A percentile compares a stretch with the other conserved stretches of the same genome.
These are phyloP conservation scores for Cyclospora cayetanensis DNA, from an alignment of 169 alveolate species.

Conservation along the genomic window DNA sequence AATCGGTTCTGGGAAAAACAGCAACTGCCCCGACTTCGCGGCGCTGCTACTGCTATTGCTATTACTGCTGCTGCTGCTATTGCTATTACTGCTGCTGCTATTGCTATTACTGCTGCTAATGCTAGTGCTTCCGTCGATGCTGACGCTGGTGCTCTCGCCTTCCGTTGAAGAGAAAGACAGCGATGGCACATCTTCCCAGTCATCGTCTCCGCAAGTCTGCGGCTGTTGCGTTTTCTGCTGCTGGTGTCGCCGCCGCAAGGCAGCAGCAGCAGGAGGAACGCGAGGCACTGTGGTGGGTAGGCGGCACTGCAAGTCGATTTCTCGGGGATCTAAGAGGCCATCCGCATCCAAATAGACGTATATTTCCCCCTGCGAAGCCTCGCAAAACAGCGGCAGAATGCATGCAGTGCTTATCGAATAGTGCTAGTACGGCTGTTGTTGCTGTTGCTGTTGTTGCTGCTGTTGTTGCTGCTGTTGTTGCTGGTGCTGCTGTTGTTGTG, in stretches of 20 bases:
- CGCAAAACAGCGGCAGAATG: background rate
- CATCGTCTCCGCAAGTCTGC: background rate
- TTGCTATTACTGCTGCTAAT: background rate
- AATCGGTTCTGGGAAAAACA: background rate
- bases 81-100: background rate
- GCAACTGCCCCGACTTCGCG: background rate
- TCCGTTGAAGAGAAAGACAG: background rate
- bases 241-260: background rate
- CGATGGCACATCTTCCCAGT: background rate
- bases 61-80: background rate
- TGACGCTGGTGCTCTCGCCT: background rate
- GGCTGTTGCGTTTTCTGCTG: background rate
- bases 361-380: slow-evolving; percentile 14
- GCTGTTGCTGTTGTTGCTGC: background rate
- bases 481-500: too few species aligned
- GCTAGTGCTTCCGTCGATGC: background rate
- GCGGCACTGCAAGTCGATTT: slow-evolving; percentile 3
- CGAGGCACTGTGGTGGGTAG: background rate
- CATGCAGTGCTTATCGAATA: background rate
- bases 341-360: slow-evolving; percentile 56
- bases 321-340: slow-evolving; percentile 41
- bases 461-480: background rate
- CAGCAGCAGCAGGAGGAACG: slow-evolving; percentile 7
- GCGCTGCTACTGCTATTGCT: background rate
- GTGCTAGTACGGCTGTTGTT: background rate